Base-by-base conservation (phyloP, 805 yeast genomes). In the Monosporozyma solicola region DNA sequence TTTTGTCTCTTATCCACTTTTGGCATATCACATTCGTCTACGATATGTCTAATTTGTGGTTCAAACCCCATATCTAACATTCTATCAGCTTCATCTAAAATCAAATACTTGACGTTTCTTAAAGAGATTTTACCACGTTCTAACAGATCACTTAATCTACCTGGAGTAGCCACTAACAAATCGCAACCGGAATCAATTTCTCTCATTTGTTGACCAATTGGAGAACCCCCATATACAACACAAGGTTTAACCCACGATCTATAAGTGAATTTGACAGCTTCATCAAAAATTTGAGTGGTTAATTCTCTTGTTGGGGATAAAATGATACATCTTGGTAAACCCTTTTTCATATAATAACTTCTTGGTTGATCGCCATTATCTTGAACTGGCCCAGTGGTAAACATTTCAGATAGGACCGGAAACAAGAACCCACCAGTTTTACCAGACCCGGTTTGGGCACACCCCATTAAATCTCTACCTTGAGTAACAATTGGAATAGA, bases 11-110 rank as follows among this genome's bases (percentile, higher is more conserved):
- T 78, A 55, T 79, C 75, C 53, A 87, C 94, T 58, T 77, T 82
- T 57, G 98, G 98, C 98, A 92, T 92, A 72, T 89, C 97, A 77
- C 94, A 90, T 59, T 85, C 95, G 74, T 91, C 94, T 56, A 94
- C 98, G 67, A 92, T 91, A 72, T 90, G 87, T 80, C 98, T 87
- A 70, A 92, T 94, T 79, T 94, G 98, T 59, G 97, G 97, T 78
- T 92, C 98, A 77, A 94, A 94, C 80, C 99, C 99, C 98, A 94
- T 92, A 82, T 92, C 98, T 76, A 92, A 82, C 98, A 92, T 94
- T 78, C 98, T 87, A 76, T 92, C 99, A 67, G 99, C 99, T 79
- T 92, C 99, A 74, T 91, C 98, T 61, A 92, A 79, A 50, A 92
- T 96, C 70, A 92, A 80, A 74, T 87, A 92, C 73, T 85, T 88